Evolutionary conservation across 2,329 filamentous ascomycete species (phyloP), one percentile per base, ranked within the genome.

Genomic region (Rutstroemia sydowiana): DNA sequence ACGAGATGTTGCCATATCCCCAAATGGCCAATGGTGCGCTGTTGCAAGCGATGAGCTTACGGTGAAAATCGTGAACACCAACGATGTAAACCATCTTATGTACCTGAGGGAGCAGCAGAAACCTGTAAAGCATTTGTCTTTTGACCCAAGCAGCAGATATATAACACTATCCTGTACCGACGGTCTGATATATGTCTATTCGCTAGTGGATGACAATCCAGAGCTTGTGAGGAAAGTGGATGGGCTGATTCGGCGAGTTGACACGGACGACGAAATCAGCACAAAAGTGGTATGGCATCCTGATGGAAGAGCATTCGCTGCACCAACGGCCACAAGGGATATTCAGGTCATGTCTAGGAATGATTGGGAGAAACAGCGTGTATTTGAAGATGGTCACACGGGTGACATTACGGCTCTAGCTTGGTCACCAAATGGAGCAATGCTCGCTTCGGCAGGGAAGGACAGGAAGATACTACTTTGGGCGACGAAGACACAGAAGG

Each of bases 11-110:
- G 84, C 88, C 3, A 73, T 98, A 13, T 91, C 89, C 2, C 79
- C 82, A 2, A 87, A 97, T 66, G 78, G 81, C 0, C 79, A 87
- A 62, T 97, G 90, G 91, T 88, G 85, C 58, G 93, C 93, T 28
- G 89, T 97, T 23, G 90, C 91, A n/a, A 96, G 91, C 75, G 95
- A 97, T 68, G 93, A 98, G 68, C 75, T 95, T 53, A 87, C 85
- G 1, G 88, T 97, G 59, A 95, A 95, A 68, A 73, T 98, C 20
- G 88, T 98, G 56, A 87, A 86, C 62, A 86, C 85, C 30, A 75
- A 83, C 43, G 88, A 97, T 65, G 91, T 85, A 68, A 83, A 76
- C 20, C 78, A 82, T 58, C 79, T 95, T 45, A 82, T 86, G 61
- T 85, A 86, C 58, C 76, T 98, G 8, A 82, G 87, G 57, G 89